Evolutionary conservation across 2,329 filamentous ascomycete genomes (phyloP).

Genomic region (Neopestalotiopsis rosae): DNA sequence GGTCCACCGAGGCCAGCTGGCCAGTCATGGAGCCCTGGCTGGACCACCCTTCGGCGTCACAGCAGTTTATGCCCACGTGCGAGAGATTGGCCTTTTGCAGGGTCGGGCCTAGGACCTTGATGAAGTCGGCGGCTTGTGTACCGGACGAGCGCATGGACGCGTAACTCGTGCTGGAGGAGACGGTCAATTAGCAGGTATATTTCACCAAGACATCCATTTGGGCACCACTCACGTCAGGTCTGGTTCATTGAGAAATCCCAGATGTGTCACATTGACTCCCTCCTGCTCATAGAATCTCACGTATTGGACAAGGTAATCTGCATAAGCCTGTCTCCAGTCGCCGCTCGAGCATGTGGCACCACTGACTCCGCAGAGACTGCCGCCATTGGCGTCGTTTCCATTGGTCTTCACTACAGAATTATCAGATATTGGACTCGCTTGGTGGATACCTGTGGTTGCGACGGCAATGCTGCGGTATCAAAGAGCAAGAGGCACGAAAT

Average conservation of each 20-base stretch:
- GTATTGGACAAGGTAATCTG: conserved; percentile 49
- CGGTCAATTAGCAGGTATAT: no score
- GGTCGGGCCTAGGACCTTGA: conserved; percentile 47
- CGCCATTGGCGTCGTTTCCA: conserved; percentile 40
- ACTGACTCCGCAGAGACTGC: conserved; percentile 41
- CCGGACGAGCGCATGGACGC: conserved; percentile 12
- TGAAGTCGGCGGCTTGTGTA: conserved; percentile 41
- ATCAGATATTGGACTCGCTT: background rate
- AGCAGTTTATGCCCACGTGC: conserved; percentile 25
- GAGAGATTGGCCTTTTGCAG: conserved; percentile 41
- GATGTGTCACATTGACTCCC: conserved; percentile 37
- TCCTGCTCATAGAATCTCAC: conserved; percentile 39
- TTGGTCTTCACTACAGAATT: conserved; percentile 41
- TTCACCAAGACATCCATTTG: no score
- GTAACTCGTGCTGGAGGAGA: background rate
- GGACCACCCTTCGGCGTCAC: conserved; percentile 25
- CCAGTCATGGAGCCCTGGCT: background rate
- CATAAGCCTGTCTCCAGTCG: conserved; percentile 48
- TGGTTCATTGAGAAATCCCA: conserved; percentile 43
- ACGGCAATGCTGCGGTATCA: background rate
- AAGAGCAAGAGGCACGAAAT: background rate
- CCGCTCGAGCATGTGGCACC: conserved; percentile 35
- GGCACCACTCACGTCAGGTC: conserved; percentile 22
- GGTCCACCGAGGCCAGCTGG: conserved; percentile 1
- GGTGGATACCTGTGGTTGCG: background rate